Evolutionary conservation across 192 early-diverging fungal genomes (phyloP).

Genomic region (Coemansia sp.): DNA sequence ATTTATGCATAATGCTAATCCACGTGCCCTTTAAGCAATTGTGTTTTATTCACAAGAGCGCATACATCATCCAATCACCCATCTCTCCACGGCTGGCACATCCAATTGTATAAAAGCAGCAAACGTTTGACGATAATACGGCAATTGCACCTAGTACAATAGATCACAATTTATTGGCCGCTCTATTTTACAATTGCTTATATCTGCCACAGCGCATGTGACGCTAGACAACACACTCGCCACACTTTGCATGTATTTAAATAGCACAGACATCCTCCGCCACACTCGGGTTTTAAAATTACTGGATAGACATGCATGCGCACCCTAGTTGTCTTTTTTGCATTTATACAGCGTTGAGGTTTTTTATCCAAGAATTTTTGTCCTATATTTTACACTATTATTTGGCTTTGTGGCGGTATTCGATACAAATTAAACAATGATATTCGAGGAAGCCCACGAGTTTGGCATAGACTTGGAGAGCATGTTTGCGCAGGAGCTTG

Average conservation of each 20-base stretch:
- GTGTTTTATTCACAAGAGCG: neutral
- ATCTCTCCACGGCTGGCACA: neutral
- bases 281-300: conserved; percentile 3
- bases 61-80: neutral
- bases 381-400: neutral
- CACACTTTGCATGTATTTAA: neutral
- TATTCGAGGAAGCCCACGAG: conserved; percentile 27
- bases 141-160: neutral
- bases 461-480: conserved; percentile 28
- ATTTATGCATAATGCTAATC: neutral
- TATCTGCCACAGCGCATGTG: neutral
- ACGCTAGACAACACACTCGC: neutral
- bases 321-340: neutral
- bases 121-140: neutral
- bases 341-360: neutral
- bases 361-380: neutral
- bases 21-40: conserved; percentile 1
- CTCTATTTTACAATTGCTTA: conserved; percentile 7
- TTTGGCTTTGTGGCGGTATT: neutral
- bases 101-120: conserved; percentile 6
- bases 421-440: conserved; percentile 16
- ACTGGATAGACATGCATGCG: neutral
- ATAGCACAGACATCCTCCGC: neutral
- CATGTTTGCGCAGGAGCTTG: conserved; percentile 42
- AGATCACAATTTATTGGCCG: neutral